These are phyloP conservation scores for Syncephalastrum monosporum DNA, from an alignment of 371 early-diverging fungal species.

Conservation along the genomic window DNA sequence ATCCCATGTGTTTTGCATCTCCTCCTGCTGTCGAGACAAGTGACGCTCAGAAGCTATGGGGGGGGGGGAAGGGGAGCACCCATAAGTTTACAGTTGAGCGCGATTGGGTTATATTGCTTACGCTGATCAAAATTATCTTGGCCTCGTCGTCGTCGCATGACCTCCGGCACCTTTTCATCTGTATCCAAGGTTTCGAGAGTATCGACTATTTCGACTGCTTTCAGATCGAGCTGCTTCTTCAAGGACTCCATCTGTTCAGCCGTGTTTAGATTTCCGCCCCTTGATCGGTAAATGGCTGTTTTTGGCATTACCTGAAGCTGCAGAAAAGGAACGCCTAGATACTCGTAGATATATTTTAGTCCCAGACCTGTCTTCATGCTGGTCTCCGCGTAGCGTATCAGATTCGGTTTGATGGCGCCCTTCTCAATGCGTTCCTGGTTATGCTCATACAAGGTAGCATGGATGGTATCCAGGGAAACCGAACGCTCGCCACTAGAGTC, in stretches of 20 bases:
- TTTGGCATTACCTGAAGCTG: constrained; percentile 51
- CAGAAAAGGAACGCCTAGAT: constrained; percentile 63
- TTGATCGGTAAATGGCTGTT: background rate
- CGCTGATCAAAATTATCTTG: constrained; percentile 49
- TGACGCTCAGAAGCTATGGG: constrained; percentile 33
- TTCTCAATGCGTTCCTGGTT: constrained; percentile 44
- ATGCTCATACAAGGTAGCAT: constrained; percentile 42
- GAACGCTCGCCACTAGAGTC: constrained; percentile 24
- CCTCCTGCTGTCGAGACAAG: constrained; percentile 33
- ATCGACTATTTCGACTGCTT: constrained; percentile 48
- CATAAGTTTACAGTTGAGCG: background rate
- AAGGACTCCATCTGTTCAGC: constrained; percentile 50
- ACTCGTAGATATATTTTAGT: constrained; percentile 59
- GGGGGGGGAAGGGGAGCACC: background rate
- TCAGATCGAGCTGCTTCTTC: constrained; percentile 57
- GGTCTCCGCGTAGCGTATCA: constrained; percentile 60
- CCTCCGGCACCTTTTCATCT: constrained; percentile 38
- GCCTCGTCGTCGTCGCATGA: constrained; percentile 35
- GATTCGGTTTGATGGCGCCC: constrained; percentile 50
- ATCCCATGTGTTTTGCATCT: constrained; percentile 42
- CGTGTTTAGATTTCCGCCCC: background rate
- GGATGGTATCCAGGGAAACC: constrained; percentile 34
- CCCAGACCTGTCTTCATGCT: constrained; percentile 66
- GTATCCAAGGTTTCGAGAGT: constrained; percentile 32
- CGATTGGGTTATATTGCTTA: constrained; percentile 5